Base-by-base conservation (phyloP, 2,329 filamentous ascomycete genomes). In the Cytospora paraplurivora region DNA sequence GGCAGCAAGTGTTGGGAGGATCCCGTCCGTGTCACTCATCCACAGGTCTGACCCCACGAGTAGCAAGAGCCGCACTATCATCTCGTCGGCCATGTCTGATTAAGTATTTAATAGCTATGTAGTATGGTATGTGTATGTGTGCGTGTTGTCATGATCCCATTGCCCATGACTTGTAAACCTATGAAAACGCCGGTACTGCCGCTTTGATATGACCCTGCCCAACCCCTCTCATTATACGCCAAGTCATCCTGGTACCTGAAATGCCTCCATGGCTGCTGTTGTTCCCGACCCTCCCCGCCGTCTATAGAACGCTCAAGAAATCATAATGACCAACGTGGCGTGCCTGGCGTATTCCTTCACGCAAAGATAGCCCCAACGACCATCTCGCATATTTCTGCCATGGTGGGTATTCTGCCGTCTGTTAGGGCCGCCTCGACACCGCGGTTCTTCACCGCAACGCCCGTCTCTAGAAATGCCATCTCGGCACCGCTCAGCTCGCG, bases 401-500 rank as follows among this genome's bases (percentile, higher is more conserved):
- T 54, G 3, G 75, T 75, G 5, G 79, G 80, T 51, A 76, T 65
- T 49, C 69, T 71, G 2, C 77, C 75, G 37, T 71, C 67, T 21
- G 68, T 67, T 2, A 81, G 56, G 4, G 75, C 69, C 13, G 68
- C 70, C 62, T 75, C 74, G 32, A 80, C 64, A 35, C 72, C 71
- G 51, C 64, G 47, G 66, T 62, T 61, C 58, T 19, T 70, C 58
- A 50, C 72, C 68, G 73, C 78, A 35, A 82, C 76, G 53, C 82
- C 83, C 34, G 81, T 85, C 70, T 86, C 81, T 58, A 88, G 78
- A 66, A 85, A 85, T 1, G 79, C 80, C 69, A 80, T 82, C 70
- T 88, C 84, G 1, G 79, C 79, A 10, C 78, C 79, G 21, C 81
- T 83, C 19, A 88, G 74, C 63, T 83, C 82, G 27, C 82, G 76